Conservation (phyloP, 1,139 yeast genomes). For the Suhomyces wounanorum region DNA sequence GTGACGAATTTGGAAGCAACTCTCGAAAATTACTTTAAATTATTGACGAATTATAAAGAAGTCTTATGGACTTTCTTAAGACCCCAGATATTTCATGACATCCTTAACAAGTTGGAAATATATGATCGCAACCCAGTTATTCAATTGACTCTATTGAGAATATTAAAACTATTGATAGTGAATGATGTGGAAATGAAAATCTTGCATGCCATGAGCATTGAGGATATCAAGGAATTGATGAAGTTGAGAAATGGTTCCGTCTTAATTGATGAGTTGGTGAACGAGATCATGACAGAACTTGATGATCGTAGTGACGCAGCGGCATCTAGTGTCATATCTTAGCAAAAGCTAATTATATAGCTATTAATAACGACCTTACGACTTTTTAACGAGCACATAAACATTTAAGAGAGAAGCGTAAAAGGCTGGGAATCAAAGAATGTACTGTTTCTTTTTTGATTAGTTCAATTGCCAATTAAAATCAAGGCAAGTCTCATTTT, state of each 20-base stretch:
- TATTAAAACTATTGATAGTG: conserved; percentile 29
- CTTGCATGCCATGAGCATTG: conserved; percentile 22
- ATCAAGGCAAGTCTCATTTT: too few species aligned
- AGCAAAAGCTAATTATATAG: background rate
- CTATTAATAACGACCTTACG: background rate
- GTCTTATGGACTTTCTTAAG: conserved; percentile 30
- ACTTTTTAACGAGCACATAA: too few species aligned
- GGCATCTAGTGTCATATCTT: background rate
- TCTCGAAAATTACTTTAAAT: conserved; percentile 40
- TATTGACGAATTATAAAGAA: conserved; percentile 25
- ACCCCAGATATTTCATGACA: conserved; percentile 30
- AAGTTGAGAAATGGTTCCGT: conserved; percentile 32
- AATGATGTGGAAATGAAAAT: conserved; percentile 11
- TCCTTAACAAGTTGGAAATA: conserved; percentile 30
- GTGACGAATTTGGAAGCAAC: conserved; percentile 46
- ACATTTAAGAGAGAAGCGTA: too few species aligned
- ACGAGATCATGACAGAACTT: conserved; percentile 24
- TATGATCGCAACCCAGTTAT: conserved; percentile 39
- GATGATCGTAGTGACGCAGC: conserved; percentile 3
- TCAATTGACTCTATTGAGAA: conserved; percentile 37
- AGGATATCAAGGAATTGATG: conserved; percentile 22
- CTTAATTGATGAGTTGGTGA: conserved; percentile 39
- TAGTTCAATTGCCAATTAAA: too few species aligned
- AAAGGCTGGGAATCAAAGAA: too few species aligned
- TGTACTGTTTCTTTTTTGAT: too few species aligned